Evolutionary conservation across 2,329 filamentous ascomycete genomes (phyloP), one percentile per base, ranked within the genome.

Genomic region (Leptosphaerulina australis): DNA sequence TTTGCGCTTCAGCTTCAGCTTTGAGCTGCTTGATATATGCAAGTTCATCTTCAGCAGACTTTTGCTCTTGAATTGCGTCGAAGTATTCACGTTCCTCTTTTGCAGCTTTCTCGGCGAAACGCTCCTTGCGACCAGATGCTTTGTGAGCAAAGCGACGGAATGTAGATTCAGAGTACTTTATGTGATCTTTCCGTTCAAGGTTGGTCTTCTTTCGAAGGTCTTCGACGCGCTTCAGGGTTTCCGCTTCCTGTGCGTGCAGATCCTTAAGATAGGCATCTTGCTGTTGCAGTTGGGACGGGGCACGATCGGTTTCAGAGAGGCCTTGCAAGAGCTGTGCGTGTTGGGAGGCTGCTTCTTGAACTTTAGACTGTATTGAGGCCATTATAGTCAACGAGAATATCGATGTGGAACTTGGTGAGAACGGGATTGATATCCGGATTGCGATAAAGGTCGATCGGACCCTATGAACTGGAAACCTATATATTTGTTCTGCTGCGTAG

Each of bases 21-120:
- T 60, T 57, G 2, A 70, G 49, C 21, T 70, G 61, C 12, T 50
- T 44, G 3, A 55, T 34, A 18, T 70, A 69, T 9, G 52, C 56
- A 1, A 70, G 55, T 15, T 67, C 59, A 26, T 71, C 68, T 51
- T 70, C 67, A 4, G 60, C 68, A 2, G 58, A 57, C 50, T 69
- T 70, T 36, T 69, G 67, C 21, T 53, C 58, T 44, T 69, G 66
- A 21, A 70, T 65, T 1, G 67, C 68, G 8, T 70, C 63, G 15
- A 69, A 70, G 48, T 70, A 71, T 37, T 70, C 67, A 6, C 64
- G 60, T 31, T 71, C 68, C 55, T 71, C 68, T 40, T 70, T 70
- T 0, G 61, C 67, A 7, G 67, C 67, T 47, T 73, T 70, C 9
- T 65, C 62, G 3, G 37, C 60, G 31, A 69, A 71, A 7, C 50